Conservation (phyloP, 1,284 basidiomycete genomes). For the Vanrija sp. region DNA sequence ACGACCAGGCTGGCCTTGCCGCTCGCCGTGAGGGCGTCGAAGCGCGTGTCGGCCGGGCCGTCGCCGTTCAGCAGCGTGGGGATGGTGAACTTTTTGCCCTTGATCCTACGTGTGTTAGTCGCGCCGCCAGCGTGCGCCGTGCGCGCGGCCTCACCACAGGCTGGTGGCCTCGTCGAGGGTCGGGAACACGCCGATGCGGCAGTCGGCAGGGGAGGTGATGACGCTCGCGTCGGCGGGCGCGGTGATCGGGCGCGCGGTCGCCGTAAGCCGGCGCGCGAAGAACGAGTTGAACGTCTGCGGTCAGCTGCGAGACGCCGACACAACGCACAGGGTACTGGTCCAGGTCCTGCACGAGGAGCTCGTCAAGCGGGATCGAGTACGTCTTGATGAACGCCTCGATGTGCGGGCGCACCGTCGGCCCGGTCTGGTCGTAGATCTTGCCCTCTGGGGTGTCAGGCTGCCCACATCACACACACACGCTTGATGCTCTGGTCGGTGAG, state of each 20-base stretch:
- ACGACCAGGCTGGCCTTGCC: conserved; percentile 23
- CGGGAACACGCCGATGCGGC: conserved; percentile 65
- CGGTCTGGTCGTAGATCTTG: conserved; percentile 47
- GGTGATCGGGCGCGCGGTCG: conserved; percentile 64
- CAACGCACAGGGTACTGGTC: conserved; percentile 54
- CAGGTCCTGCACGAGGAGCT: conserved; percentile 64
- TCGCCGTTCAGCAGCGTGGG: conserved; percentile 58
- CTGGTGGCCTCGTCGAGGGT: conserved; percentile 60
- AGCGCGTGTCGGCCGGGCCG: conserved; percentile 51
- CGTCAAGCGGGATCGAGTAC: conserved; percentile 61
- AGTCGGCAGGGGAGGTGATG: conserved; percentile 70
- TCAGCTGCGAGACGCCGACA: neutral
- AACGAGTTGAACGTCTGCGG: conserved; percentile 71
- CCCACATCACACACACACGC: conserved; percentile 45
- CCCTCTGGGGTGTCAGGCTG: conserved; percentile 38
- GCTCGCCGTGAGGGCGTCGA: conserved; percentile 45
- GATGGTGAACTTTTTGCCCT: conserved; percentile 68
- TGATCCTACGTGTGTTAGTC: too few species aligned
- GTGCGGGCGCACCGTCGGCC: conserved; percentile 51
- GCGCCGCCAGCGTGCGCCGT: too few species aligned
- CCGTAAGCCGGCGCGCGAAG: conserved; percentile 66
- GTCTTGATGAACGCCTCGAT: conserved; percentile 71
- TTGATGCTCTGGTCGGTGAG: conserved; percentile 64
- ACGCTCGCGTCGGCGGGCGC: conserved; percentile 56
- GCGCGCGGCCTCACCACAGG: conserved; percentile 57